Conservation (phyloP, 1,284 basidiomycete genomes). For the Megacollybia platyphylla region DNA sequence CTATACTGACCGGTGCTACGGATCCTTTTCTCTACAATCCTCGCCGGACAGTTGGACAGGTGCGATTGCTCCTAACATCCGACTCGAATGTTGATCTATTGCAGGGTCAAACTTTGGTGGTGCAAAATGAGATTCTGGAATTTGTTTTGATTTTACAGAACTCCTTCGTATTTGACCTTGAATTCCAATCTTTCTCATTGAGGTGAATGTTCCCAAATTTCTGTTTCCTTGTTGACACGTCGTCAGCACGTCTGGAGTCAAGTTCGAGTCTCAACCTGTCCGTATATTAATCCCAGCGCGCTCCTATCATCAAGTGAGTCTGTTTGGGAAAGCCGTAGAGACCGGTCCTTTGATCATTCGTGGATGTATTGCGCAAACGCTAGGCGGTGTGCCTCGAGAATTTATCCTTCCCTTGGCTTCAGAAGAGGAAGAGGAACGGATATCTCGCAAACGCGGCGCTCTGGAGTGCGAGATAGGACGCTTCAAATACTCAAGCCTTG, state of each 20-base stretch:
- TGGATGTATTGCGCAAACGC: conserved; percentile 69
- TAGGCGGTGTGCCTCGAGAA: conserved; percentile 60
- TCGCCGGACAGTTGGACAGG: conserved; percentile 49
- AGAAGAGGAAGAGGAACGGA: conserved; percentile 55
- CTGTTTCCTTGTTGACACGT: not conserved
- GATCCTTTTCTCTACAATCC: conserved; percentile 90
- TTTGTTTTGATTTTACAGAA: conserved; percentile 82
- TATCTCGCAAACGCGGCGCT: conserved; percentile 41
- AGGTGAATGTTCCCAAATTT: conserved; percentile 36
- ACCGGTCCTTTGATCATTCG: conserved; percentile 62
- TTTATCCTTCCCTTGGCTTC: conserved; percentile 71
- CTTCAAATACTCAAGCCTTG: conserved; percentile 60
- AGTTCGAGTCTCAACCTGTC: conserved; percentile 52
- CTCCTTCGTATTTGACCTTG: conserved; percentile 83
- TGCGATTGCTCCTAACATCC: conserved; percentile 17
- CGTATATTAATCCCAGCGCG: conserved; percentile 48
- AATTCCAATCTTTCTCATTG: conserved; percentile 69
- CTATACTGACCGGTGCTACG: conserved; percentile 39
- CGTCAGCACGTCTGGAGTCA: conserved; percentile 68
- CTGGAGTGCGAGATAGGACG: conserved; percentile 54
- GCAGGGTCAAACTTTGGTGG: conserved; percentile 52
- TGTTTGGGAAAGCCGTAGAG: conserved; percentile 56
- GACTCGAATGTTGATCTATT: conserved; percentile 6
- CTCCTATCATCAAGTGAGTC: conserved; percentile 49
- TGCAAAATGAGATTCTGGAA: conserved; percentile 77